These are phyloP conservation scores for Cenchrus purpureus DNA, from an alignment of 176 grass and related monocot species.

Conservation along the genomic window DNA sequence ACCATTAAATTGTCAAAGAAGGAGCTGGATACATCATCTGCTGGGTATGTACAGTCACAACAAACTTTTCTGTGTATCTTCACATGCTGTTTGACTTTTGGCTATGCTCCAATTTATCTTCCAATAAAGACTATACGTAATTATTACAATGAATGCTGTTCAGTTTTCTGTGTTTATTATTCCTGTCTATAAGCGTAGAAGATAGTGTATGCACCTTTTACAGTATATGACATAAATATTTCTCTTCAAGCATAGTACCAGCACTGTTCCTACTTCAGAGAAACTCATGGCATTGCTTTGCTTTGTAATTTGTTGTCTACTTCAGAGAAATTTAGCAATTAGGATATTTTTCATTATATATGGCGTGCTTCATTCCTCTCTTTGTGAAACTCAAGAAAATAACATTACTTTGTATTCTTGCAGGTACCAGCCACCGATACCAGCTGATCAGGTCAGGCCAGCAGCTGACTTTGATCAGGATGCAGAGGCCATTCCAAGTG, in stretches of 20 bases:
- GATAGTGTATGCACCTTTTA: background rate
- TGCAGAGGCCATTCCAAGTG: constrained; percentile 54
- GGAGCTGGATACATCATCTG: constrained; percentile 63
- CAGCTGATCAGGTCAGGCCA: constrained; percentile 71
- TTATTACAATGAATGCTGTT: background rate
- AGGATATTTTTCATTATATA: background rate
- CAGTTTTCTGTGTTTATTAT: background rate
- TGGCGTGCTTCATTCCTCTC: background rate
- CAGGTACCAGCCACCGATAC: constrained; percentile 77
- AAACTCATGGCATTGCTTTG: background rate
- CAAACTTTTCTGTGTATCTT: background rate
- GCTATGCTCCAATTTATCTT: background rate
- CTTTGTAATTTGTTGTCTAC: background rate
- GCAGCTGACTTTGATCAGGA: constrained; percentile 58
- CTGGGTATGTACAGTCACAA: constrained; percentile 56
- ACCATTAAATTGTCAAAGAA: constrained; percentile 76
- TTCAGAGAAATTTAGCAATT: background rate
- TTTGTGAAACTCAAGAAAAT: background rate
- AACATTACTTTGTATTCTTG: constrained; percentile 8
- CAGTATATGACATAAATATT: background rate
- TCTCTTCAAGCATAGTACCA: background rate
- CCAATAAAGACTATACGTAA: background rate
- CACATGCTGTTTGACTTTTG: background rate
- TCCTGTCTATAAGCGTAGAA: background rate
- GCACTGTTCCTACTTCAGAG: background rate